Percentiles rank a stretch among this genome's conserved stretches.
Conservation (phyloP, 2,329 filamentous ascomycete genomes). For the Xylaria sp. region DNA sequence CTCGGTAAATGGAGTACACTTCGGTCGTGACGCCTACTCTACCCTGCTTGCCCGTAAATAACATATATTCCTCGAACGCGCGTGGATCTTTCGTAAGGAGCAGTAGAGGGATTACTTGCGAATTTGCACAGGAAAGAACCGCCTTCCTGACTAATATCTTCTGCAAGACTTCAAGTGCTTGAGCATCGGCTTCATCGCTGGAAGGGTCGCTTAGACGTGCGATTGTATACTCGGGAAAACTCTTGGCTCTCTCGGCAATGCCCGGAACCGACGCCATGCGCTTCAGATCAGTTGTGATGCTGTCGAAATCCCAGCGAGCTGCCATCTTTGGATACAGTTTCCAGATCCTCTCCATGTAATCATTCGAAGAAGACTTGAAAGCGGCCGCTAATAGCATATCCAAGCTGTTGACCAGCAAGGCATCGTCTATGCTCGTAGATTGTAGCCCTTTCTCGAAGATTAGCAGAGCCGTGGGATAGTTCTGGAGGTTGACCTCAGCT, state of each 20-base stretch:
- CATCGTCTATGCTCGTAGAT: conserved; percentile 20
- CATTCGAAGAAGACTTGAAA: conserved; percentile 28
- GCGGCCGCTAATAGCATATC: conserved; percentile 41
- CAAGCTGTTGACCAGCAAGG: conserved; percentile 36
- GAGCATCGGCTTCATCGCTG: conserved; percentile 1
- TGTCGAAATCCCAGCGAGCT: conserved; percentile 26
- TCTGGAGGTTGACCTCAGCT: conserved; percentile 39
- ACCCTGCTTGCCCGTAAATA: conserved; percentile 26
- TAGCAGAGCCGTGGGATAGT: conserved; percentile 36
- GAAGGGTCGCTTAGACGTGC: conserved; percentile 12
- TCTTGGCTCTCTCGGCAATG: conserved; percentile 26
- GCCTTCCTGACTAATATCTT: conserved; percentile 30
- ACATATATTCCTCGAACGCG: conserved; percentile 43
- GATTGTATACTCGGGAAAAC: conserved; percentile 14
- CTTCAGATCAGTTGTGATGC: conserved; percentile 24
- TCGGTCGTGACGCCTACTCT: conserved; percentile 33
- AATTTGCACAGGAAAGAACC: conserved; percentile 23
- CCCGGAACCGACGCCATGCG: conserved; percentile 24
- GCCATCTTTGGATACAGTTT: conserved; percentile 26
- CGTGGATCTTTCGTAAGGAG: conserved; percentile 34
- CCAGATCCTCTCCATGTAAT: conserved; percentile 25
- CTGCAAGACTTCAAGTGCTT: conserved; percentile 24
- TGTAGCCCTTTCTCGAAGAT: conserved; percentile 38
- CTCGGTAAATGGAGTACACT: conserved; percentile 44
- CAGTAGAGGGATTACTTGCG: conserved; percentile 37